Evolutionary conservation across 192 early-diverging fungal species (phyloP).

Genomic region (Coemansia sp.): DNA sequence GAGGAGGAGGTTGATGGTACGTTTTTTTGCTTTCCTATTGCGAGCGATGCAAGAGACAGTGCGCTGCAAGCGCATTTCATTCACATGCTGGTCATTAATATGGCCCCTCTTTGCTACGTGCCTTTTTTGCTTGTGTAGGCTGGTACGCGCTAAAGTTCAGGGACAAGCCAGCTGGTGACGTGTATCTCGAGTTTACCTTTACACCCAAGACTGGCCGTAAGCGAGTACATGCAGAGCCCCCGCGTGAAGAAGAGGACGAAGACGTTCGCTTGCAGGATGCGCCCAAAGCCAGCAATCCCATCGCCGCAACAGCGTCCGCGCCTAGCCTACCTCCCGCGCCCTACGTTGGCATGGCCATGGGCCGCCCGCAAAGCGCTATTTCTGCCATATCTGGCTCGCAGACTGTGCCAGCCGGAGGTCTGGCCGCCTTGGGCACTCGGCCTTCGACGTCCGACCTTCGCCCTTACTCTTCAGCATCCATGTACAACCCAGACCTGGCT

Average conservation of each 20-base stretch:
- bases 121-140: constrained; percentile 23
- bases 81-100: background rate
- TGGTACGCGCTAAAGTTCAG: constrained; percentile 46
- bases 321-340: constrained; percentile 11
- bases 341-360: background rate
- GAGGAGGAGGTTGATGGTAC: constrained; percentile 51
- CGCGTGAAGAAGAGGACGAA: constrained; percentile 15
- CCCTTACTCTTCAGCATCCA: constrained; percentile 51
- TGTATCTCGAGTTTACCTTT: constrained; percentile 51
- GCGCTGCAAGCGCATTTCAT: background rate
- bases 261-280: constrained; percentile 11
- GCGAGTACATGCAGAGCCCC: constrained; percentile 2
- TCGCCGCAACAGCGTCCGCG: constrained; percentile 26
- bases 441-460: constrained; percentile 49
- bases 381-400: background rate
- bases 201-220: constrained; percentile 42
- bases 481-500: constrained; percentile 44
- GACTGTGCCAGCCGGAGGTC: background rate
- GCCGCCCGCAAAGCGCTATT: constrained; percentile 2
- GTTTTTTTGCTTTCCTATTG: background rate
- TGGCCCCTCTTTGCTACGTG: background rate
- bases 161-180: constrained; percentile 44
- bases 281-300: constrained; percentile 11
- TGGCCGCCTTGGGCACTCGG: constrained; percentile 8
- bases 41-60: background rate